Evolutionary conservation across 2,329 filamentous ascomycete genomes (phyloP), one percentile per base, ranked within the genome.

Genomic region (Cladophialophora yegresii): DNA sequence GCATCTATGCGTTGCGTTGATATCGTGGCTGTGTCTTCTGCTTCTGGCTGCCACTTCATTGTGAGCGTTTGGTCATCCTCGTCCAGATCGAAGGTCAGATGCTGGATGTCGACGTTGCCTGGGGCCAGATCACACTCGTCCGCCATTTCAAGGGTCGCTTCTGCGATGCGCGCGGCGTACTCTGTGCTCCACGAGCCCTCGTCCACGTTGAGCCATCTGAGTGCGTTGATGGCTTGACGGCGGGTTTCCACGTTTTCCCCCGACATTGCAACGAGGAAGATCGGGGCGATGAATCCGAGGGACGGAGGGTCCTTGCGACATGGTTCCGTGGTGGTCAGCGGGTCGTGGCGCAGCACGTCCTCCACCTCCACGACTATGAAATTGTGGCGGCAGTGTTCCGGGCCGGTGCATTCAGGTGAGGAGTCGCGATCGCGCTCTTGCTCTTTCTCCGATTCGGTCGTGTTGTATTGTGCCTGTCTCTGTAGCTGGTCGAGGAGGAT

Each of bases 311-410:
- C 47, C 20, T 58, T 58, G n/a, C 49, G 55, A 13, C 55, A 30
- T n/a, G 32, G 51, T n/a, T 61, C 54, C 13, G 33, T 43, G 23
- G 57, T 57, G 36, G 54, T 36, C 12, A 53, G 58, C 5, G 54
- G 33, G 36, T 59, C 54, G 49, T 62, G 54, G 8, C 36, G 57
- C 45, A 67, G 32, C 7, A 67, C 59, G 36, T 68, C 63, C 54
- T 68, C 63, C 9, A 68, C 50, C 54, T 68, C 57, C 8, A 61
- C 10, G 26, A 67, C 65, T 23, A 63, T 26, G 40, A 65, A 67
- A 7, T 51, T 28, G 26, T 43, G 62, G 13, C 65, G 66, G 47
- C 47, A 61, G 10, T 54, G 36, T 43, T 43, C 36, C 3, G 36
- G 57, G 16, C 57, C 28, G 6, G 57, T 16, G n/a, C 23, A 16